Evolutionary conservation across 805 yeast genomes (phyloP), one percentile per base, ranked within the genome.

Genomic region (Cyberlindnera euphorbiae): DNA sequence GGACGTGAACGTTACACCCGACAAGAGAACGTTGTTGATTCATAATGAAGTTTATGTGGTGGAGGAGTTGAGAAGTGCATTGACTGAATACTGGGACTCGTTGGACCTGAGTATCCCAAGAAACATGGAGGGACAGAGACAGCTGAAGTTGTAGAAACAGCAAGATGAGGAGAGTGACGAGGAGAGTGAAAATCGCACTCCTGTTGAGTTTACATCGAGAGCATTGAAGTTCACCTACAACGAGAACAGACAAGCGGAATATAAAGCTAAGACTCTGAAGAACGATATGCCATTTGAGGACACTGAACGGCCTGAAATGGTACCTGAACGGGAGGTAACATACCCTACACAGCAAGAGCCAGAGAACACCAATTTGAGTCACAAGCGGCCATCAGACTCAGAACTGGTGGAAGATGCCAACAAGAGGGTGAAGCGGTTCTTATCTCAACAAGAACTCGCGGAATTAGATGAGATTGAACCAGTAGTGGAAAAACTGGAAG

Each of bases 1-100:
- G n/a, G 98, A 93, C 59, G 69, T 93, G 14, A 93, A 93, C 58
- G 83, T 93, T 1, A 80, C 96, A 0, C 97, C 98, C 0, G 97
- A 93, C 56, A 93, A 93, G 55, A 66, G 90, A 35, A 73, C 77
- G 3, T 67, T 89, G 2, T 53, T 84, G 49, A 53, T 88, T 2
- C 87, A 80, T 40, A 67, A 77, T 42, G 97, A 89, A 56, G 55
- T 59, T 4, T 55, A 62, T n/a, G 54, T 89, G 2, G 46, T 82
- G 5, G 82, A 79, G 23, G 59, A 61, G 2, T 44, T 90, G 5
- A 65, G 75, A 35, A 72, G 66, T n/a, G 56, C 64, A n/a, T 49
- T 89, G 13, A 48, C 53, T 0, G 54, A 56, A 1, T 67, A 72
- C 38, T 85, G 73, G 50, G 67, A 72, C 15, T 34, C 36, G 17